Evolutionary conservation across 306 rosid genomes (phyloP).

Genomic region (Cucumis cinereus): DNA sequence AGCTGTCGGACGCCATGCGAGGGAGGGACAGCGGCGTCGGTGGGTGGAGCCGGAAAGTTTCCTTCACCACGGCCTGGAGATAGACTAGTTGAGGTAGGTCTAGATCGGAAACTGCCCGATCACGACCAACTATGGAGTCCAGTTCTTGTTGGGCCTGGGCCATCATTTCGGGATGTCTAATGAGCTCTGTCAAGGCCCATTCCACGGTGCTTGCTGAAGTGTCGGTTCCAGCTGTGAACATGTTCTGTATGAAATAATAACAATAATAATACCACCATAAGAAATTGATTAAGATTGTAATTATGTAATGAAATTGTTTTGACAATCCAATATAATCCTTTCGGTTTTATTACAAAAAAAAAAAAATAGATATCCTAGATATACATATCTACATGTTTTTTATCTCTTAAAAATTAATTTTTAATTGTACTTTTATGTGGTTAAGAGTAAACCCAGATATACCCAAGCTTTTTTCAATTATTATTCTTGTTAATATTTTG

Average conservation of each 20-base stretch:
- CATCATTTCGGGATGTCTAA: conserved; percentile 34
- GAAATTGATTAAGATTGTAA: too few species aligned
- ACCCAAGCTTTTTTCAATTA: too few species aligned
- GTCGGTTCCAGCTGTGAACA: conserved; percentile 71
- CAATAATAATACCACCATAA: too few species aligned
- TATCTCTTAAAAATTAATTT: too few species aligned
- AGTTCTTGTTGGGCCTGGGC: conserved; percentile 41
- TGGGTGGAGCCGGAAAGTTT: conserved; percentile 73
- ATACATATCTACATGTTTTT: too few species aligned
- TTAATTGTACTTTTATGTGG: too few species aligned
- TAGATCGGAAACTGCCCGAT: conserved; percentile 31
- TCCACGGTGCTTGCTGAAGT: conserved; percentile 75
- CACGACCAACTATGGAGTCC: conserved; percentile 42
- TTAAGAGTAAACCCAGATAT: too few species aligned
- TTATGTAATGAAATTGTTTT: too few species aligned
- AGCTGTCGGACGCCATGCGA: conserved; percentile 32
- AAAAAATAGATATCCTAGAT: too few species aligned
- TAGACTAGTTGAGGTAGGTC: conserved; percentile 44
- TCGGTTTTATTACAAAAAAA: too few species aligned
- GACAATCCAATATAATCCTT: too few species aligned
- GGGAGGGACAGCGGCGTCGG: conserved; percentile 87
- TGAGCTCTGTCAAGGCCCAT: conserved; percentile 61
- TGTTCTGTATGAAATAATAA: conserved; percentile 20
- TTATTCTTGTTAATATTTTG: too few species aligned
- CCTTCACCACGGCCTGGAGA: conserved; percentile 72